Percentiles rank a stretch among this genome's conserved stretches.
Evolutionary conservation across 116 monocot genomes (phyloP).

Genomic region (Phalaenopsis hybrid): DNA sequence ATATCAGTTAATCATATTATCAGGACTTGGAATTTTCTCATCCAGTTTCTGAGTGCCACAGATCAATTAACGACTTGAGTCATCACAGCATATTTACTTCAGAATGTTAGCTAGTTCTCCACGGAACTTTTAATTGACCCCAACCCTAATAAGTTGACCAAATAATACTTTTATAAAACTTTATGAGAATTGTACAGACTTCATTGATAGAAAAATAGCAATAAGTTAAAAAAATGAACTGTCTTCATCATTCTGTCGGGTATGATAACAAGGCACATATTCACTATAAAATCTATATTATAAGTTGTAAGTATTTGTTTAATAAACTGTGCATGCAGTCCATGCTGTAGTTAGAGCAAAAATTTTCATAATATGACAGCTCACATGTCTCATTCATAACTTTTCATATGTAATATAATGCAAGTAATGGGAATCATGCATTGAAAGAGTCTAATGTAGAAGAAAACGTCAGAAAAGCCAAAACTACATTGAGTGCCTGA

Average conservation of each 20-base stretch:
- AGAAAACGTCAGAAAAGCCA: neutral
- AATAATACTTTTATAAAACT: neutral
- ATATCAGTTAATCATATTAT: too few relatives aligned
- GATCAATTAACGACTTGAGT: too few relatives aligned
- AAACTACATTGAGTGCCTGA: neutral
- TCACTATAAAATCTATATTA: neutral
- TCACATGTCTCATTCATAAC: neutral
- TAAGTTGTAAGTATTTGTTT: neutral
- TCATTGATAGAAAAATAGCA: neutral
- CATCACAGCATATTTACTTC: too few relatives aligned
- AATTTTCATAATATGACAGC: neutral
- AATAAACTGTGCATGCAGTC: neutral
- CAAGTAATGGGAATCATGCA: neutral
- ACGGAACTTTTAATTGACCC: neutral
- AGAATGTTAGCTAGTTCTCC: neutral
- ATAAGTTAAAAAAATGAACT: neutral
- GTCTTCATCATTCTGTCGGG: constrained; percentile 2
- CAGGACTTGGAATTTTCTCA: too few relatives aligned
- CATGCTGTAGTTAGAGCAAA: neutral
- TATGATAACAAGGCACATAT: neutral
- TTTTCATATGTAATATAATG: neutral
- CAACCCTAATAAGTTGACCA: neutral
- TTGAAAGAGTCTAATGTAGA: neutral
- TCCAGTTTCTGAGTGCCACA: too few relatives aligned
- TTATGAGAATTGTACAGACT: neutral